Percentiles rank a stretch among this genome's conserved stretches.
These are phyloP conservation scores for Porpolomopsis calyptriformis DNA, from an alignment of 768 basidiomycete species.

Conservation along the genomic window DNA sequence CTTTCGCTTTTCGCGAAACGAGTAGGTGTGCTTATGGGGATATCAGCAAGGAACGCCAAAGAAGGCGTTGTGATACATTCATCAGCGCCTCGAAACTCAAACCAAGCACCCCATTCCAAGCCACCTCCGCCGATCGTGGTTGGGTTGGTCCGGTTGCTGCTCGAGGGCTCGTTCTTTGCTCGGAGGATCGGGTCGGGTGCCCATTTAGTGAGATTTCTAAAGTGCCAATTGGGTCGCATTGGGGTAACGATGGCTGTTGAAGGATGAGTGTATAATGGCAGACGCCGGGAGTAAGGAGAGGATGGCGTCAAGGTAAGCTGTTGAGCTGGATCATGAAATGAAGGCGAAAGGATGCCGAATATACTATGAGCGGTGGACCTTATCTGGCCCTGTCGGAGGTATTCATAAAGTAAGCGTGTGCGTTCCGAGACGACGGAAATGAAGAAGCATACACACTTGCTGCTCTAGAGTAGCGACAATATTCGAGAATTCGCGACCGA, in stretches of 20 bases:
- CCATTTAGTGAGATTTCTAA: slow-evolving; percentile 23
- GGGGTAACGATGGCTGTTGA: slow-evolving; percentile 23
- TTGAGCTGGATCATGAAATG: slow-evolving; percentile 14
- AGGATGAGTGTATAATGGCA: slow-evolving; percentile 47
- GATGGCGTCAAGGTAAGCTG: slow-evolving; percentile 33
- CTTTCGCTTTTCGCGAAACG: slow-evolving; percentile 39
- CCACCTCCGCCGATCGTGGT: slow-evolving; percentile 42
- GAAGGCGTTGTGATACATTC: slow-evolving; percentile 38
- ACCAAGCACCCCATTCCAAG: slow-evolving; percentile 50
- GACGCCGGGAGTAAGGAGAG: slow-evolving; percentile 48
- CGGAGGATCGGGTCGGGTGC: slow-evolving; percentile 33
- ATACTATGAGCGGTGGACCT: slow-evolving; percentile 45
- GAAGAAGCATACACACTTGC: slow-evolving; percentile 24
- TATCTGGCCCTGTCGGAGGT: slow-evolving; percentile 27
- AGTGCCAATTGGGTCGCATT: slow-evolving; percentile 24
- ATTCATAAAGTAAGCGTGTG: not conserved
- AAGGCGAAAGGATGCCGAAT: slow-evolving; percentile 37
- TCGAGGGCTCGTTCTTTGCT: slow-evolving; percentile 28
- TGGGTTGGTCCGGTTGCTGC: slow-evolving; percentile 27
- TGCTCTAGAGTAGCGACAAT: slow-evolving; percentile 51
- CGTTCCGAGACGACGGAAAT: not conserved
- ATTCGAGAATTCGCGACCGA: slow-evolving; percentile 45
- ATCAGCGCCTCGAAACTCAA: slow-evolving; percentile 30
- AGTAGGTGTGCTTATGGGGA: slow-evolving; percentile 33
- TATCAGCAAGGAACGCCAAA: slow-evolving; percentile 49